Evolutionary conservation across 2,329 filamentous ascomycete species (phyloP).

Genomic region (Xylariaceae sp.): DNA sequence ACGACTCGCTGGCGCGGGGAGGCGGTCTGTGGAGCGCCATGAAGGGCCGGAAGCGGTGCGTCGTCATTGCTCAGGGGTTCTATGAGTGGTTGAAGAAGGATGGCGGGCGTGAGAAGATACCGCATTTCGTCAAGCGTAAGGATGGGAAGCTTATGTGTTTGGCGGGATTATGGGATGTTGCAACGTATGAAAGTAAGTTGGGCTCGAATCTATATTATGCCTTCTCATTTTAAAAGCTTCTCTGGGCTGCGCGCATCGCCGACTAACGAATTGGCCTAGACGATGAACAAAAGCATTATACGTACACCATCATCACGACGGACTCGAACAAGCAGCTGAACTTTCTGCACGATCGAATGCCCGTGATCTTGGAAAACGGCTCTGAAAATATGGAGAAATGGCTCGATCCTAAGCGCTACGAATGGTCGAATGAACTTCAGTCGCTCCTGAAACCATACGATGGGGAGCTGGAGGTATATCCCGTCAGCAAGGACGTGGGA

Average conservation of each 20-base stretch:
- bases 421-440: constrained; percentile 77
- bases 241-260: background rate
- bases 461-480: constrained; percentile 77
- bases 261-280: constrained; percentile 17
- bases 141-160: constrained; percentile 84
- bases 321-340: constrained; percentile 73
- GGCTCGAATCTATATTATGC: background rate
- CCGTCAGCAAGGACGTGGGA: constrained; percentile 81
- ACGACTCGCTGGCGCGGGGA: constrained; percentile 71
- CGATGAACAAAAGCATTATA: constrained; percentile 65
- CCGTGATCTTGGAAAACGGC: constrained; percentile 76
- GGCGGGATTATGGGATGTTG: constrained; percentile 87
- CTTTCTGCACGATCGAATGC: constrained; percentile 94
- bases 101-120: constrained; percentile 67
- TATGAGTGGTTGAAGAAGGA: constrained; percentile 90
- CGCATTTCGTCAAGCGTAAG: constrained; percentile 75
- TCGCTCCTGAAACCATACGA: constrained; percentile 70
- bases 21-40: constrained; percentile 87
- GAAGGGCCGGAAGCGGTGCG: constrained; percentile 82
- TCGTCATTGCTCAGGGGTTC: constrained; percentile 86
- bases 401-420: constrained; percentile 66
- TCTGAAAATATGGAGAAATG: constrained; percentile 65
- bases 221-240: too few relatives aligned
- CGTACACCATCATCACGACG: constrained; percentile 92
- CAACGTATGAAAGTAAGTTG: constrained; percentile 64